These are phyloP conservation scores for Kazachstania kunashirensis DNA, from an alignment of 805 yeast species.

Conservation along the genomic window DNA sequence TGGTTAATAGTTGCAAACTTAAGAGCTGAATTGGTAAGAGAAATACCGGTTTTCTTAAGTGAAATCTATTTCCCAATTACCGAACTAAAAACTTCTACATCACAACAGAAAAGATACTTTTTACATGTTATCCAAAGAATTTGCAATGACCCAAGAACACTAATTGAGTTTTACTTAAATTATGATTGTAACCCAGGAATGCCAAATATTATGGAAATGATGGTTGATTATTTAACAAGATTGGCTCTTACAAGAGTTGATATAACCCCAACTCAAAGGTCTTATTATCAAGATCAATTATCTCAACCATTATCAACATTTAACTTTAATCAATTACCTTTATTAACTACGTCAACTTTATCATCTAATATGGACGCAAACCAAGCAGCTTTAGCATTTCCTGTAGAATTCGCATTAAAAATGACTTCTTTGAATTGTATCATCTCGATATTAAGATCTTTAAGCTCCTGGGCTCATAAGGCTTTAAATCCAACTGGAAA, in stretches of 20 bases:
- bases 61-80: constrained; percentile 92
- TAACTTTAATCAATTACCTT: constrained; percentile 63
- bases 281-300: constrained; percentile 41
- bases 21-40: constrained; percentile 81
- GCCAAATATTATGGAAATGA: constrained; percentile 77
- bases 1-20: constrained; percentile 80
- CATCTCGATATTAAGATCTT: constrained; percentile 71
- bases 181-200: constrained; percentile 82
- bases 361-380: constrained; percentile 24
- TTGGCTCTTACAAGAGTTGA: constrained; percentile 63
- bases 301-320: constrained; percentile 61
- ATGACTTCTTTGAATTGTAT: constrained; percentile 71
- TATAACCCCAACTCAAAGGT: constrained; percentile 58
- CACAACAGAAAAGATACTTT: constrained; percentile 87
- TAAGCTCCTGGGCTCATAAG: constrained; percentile 80
- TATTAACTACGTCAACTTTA: constrained; percentile 61
- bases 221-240: constrained; percentile 64
- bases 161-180: constrained; percentile 87
- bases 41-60: constrained; percentile 84
- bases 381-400: constrained; percentile 34
- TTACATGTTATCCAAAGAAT: constrained; percentile 71
- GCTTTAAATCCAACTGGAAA: constrained; percentile 31
- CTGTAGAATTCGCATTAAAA: constrained; percentile 76
- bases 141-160: constrained; percentile 78
- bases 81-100: constrained; percentile 81